Conservation (phyloP, 2,329 filamentous ascomycete species). For the Fusarium odoratissimum region DNA sequence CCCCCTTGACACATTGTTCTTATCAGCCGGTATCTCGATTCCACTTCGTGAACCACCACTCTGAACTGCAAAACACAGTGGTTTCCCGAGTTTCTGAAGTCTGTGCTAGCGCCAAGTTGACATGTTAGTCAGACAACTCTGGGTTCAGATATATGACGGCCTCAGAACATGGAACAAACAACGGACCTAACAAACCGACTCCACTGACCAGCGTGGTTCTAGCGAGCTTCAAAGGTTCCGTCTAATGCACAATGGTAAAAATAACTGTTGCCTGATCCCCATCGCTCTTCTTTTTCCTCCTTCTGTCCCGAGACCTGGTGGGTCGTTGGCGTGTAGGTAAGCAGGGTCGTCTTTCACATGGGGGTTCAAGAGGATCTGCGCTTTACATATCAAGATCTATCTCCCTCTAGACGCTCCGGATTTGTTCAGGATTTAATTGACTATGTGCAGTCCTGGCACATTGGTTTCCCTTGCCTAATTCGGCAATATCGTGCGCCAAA, state of each 20-base stretch:
- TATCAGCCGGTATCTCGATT: not conserved
- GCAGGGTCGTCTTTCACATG: slow-evolving; percentile 24
- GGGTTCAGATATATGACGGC: slow-evolving; percentile 8
- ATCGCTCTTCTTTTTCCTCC: slow-evolving; percentile 6
- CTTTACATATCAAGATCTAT: slow-evolving; percentile 13
- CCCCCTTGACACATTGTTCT: not conserved
- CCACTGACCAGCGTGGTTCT: not conserved
- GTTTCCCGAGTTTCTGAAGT: not conserved
- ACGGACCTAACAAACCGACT: not conserved
- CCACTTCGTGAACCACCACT: not conserved
- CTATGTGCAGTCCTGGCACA: not conserved
- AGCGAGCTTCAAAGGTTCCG: slow-evolving; percentile 14
- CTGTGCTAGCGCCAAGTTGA: not conserved
- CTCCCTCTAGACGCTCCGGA: not conserved
- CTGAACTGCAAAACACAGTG: not conserved
- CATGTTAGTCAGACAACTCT: not conserved
- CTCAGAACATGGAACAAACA: not conserved
- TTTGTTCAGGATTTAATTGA: not conserved
- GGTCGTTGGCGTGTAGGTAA: slow-evolving; percentile 21
- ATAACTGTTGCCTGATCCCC: not conserved
- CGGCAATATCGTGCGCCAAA: not conserved
- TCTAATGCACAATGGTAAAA: slow-evolving; percentile 8
- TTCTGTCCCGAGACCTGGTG: slow-evolving; percentile 15
- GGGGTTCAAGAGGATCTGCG: slow-evolving; percentile 17
- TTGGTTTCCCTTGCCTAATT: not conserved